phyloP scores from a whole-genome alignment of 495 filamentous ascomycete genomes.

The Chlorociboria aeruginascens region DNA sequence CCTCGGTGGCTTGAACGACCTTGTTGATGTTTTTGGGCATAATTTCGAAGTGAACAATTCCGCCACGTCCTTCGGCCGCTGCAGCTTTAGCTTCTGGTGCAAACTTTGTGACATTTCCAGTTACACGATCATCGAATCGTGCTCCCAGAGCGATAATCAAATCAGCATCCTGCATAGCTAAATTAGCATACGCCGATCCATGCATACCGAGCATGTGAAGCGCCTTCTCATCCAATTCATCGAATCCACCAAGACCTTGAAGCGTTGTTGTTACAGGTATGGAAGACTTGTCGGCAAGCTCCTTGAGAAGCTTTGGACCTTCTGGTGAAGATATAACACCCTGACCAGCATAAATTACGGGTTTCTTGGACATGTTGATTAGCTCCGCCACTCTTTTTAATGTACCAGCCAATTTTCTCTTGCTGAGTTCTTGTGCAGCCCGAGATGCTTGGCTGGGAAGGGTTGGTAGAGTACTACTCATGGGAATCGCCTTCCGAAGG shows the following conservation, averaged over 20 bases:
- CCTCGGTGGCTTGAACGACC: slow-evolving; percentile 71
- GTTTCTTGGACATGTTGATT: slow-evolving; percentile 64
- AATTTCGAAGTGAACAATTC: slow-evolving; percentile 73
- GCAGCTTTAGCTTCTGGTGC: slow-evolving; percentile 56
- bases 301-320: slow-evolving; percentile 53
- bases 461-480: slow-evolving; percentile 46
- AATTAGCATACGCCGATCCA: slow-evolving; percentile 67
- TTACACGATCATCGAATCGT: slow-evolving; percentile 73
- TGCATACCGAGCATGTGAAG: slow-evolving; percentile 82
- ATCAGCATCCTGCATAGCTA: slow-evolving; percentile 69
- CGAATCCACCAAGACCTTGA: slow-evolving; percentile 66
- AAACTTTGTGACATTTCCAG: slow-evolving; percentile 49
- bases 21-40: slow-evolving; percentile 86
- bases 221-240: slow-evolving; percentile 64
- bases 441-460: slow-evolving; percentile 60
- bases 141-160: slow-evolving; percentile 65
- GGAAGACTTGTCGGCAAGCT: slow-evolving; percentile 58
- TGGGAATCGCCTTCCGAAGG: slow-evolving; percentile 55
- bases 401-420: slow-evolving; percentile 43
- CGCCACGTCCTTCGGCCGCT: slow-evolving; percentile 56
- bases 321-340: slow-evolving; percentile 52
- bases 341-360: slow-evolving; percentile 65
- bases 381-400: slow-evolving; percentile 53
- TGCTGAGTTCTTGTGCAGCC: slow-evolving; percentile 45
- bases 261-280: slow-evolving; percentile 72